A percentile compares a stretch with the other conserved stretches of the same genome.
Conservation (phyloP, 306 rosid species). For the Rosa rugosa region DNA sequence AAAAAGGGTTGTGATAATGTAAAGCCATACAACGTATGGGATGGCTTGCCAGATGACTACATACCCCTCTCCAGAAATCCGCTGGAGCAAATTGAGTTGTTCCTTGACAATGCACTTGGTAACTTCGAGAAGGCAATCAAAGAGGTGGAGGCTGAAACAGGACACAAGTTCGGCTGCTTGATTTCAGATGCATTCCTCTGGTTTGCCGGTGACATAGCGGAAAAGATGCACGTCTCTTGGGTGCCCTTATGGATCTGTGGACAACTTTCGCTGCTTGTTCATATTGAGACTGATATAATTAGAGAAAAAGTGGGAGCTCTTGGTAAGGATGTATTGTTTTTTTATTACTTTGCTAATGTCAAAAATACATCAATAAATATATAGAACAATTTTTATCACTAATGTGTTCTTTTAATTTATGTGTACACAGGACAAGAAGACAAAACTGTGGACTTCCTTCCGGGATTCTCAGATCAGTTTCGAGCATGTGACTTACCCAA, state of each 20-base stretch:
- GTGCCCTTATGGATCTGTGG: neutral
- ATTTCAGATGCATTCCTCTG: neutral
- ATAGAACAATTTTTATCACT: no score
- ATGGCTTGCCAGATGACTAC: neutral
- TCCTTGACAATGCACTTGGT: neutral
- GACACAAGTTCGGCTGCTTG: neutral
- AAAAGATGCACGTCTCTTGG: neutral
- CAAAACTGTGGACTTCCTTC: neutral
- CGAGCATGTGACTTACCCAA: neutral
- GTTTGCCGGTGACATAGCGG: neutral
- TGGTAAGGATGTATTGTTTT: neutral
- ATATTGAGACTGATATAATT: neutral
- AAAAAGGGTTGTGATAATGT: neutral
- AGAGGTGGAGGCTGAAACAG: neutral
- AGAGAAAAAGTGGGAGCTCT: neutral
- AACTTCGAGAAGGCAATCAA: neutral
- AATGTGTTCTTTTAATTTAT: no score
- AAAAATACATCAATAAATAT: no score
- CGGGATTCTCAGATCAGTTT: neutral
- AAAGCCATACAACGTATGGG: neutral
- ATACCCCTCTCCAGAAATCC: neutral
- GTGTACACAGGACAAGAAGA: neutral
- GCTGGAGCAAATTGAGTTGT: neutral
- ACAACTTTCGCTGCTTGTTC: neutral
- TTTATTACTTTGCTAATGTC: no score